A percentile compares a stretch with the other conserved stretches of the same genome.
phyloP scores from a whole-genome alignment of 306 rosid species.

The Dryas alaskensis region DNA sequence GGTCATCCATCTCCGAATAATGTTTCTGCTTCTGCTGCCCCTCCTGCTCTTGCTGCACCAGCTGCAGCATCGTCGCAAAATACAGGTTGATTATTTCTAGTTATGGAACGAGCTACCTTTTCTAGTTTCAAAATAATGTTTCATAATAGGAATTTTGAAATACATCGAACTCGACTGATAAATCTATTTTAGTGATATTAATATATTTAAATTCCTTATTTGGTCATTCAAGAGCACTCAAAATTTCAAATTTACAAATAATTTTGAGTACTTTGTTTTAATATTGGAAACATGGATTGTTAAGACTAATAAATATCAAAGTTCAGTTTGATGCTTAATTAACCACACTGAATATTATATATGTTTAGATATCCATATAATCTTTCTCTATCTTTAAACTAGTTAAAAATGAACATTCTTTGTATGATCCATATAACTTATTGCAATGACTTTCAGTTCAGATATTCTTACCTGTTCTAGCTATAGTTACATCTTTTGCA shows the following conservation, averaged over 20 bases:
- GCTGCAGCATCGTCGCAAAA: slow-evolving; percentile 7
- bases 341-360: background rate
- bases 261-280: background rate
- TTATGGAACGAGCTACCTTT: background rate
- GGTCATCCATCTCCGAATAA: slow-evolving; percentile 25
- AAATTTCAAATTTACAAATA: background rate
- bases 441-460: too few relatives aligned
- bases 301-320: background rate
- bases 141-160: slow-evolving; percentile 5
- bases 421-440: too few relatives aligned
- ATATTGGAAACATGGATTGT: background rate
- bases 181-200: background rate
- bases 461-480: too few relatives aligned
- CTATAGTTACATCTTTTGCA: background rate
- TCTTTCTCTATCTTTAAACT: too few relatives aligned
- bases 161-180: background rate
- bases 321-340: background rate
- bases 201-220: background rate
- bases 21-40: slow-evolving; percentile 23
- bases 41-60: slow-evolving; percentile 28
- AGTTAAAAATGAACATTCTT: too few relatives aligned
- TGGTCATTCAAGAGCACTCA: background rate
- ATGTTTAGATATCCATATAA: background rate
- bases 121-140: background rate
- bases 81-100: slow-evolving; percentile 22